Evolutionary conservation across 805 yeast genomes (phyloP), one percentile per base, ranked within the genome.

Genomic region (Millerozyma miso): DNA sequence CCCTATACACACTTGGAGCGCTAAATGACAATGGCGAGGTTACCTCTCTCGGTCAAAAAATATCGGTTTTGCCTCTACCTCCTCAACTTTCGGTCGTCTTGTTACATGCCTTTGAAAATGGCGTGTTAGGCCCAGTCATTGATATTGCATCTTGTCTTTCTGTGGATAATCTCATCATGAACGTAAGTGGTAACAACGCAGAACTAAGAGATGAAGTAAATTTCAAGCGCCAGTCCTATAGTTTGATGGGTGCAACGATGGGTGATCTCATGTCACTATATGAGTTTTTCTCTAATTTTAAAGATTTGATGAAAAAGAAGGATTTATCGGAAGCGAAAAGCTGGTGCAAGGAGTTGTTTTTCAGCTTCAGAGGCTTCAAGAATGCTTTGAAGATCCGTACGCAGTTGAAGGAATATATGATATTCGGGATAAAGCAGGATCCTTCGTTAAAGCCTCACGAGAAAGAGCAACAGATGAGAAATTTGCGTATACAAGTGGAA

Each of bases 111-210:
- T 65, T 74, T 45, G 80, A 78, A 36, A 71, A 67, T 16, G 73
- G 74, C 1, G 80, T 85, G 37, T 63, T 88, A 4, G 65, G 66
- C 1, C 78, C 83, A 1, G 96, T 87, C 1, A 73, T 91, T 19
- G 98, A 91, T 58, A 88, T 93, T 41, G 95, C 87, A 2, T 81
- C 98, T 0, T 91, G 98, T 63, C 72, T 93, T 18, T 88, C 96
- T 13, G 97, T 93, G 4, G 97, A 91, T 52, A 93, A 91, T 56
- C 71, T 93, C 54, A 62, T 93, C 19, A 56, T 87, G 53, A 88
- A 85, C 48, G 95, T 97, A 1, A 61, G 62, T 6, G 59, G 54
- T 13, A 59, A 68, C 4, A 74, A 81, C 38, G 81, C 85, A 1
- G 96, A 89, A 41, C 67, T 73, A 41, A 72, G 98, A 47, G 97